These are phyloP conservation scores for Myxozyma nipponensis DNA, from an alignment of 805 yeast species.

Conservation along the genomic window DNA sequence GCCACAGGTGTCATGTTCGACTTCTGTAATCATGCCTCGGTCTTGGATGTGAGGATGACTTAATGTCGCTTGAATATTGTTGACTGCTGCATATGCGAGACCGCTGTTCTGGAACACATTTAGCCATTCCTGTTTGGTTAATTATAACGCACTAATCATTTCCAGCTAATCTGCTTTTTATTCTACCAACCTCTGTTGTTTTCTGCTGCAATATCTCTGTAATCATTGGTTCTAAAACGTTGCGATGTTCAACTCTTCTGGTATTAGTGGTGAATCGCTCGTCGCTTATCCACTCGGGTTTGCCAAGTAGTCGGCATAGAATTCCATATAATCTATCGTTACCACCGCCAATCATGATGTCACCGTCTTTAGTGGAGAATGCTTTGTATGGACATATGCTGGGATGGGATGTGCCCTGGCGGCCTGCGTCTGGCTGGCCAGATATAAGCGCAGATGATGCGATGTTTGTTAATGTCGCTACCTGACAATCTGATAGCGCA, in stretches of 20 bases:
- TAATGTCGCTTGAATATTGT: conserved; percentile 39
- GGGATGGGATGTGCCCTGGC: conserved; percentile 44
- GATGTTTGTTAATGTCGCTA: conserved; percentile 42
- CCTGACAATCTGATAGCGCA: conserved; percentile 41
- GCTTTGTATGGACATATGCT: conserved; percentile 44
- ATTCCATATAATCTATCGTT: conserved; percentile 40
- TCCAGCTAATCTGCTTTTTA: too few relatives aligned
- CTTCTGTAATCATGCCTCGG: conserved; percentile 38
- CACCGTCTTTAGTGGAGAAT: conserved; percentile 39
- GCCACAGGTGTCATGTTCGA: conserved; percentile 40
- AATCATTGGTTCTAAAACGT: conserved; percentile 36
- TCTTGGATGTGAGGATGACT: conserved; percentile 39
- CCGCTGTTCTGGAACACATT: conserved; percentile 34
- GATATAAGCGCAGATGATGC: conserved; percentile 40
- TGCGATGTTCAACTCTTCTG: conserved; percentile 38
- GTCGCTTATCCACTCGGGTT: conserved; percentile 40
- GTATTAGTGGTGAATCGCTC: conserved; percentile 38
- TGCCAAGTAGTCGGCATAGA: conserved; percentile 36
- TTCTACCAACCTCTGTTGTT: conserved; percentile 33
- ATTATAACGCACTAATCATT: neutral
- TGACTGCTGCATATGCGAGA: conserved; percentile 43
- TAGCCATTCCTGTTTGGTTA: conserved; percentile 36
- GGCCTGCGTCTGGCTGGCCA: conserved; percentile 41
- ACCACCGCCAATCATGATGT: conserved; percentile 44
- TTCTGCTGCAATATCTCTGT: conserved; percentile 32